phyloP scores from a whole-genome alignment of 2,329 filamentous ascomycete species.

The Penicillium sp. region DNA sequence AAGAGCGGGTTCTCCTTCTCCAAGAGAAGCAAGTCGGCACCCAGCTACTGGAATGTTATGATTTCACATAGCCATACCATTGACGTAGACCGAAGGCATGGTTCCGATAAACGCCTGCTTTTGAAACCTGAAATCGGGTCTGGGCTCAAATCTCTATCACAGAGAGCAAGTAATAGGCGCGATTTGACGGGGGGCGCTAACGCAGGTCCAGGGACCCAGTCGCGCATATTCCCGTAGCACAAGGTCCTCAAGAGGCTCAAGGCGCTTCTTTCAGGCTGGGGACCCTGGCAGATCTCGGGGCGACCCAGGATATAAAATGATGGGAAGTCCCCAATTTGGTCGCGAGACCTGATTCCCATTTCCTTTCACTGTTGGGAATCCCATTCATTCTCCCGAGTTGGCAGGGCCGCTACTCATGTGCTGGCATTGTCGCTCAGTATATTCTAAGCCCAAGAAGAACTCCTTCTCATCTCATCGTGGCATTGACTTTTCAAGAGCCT shows the following conservation, averaged over 20 bases:
- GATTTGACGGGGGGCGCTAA: constrained; percentile 5
- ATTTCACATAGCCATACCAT: constrained; percentile 64
- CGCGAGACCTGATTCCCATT: background rate
- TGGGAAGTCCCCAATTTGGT: background rate
- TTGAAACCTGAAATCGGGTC: background rate
- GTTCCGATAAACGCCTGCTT: background rate
- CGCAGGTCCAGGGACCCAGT: constrained; percentile 11
- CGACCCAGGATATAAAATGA: constrained; percentile 7
- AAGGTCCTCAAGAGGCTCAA: constrained; percentile 16
- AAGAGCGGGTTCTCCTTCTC: constrained; percentile 85
- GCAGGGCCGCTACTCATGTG: background rate
- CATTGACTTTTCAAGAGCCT: background rate
- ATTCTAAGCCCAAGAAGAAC: background rate
- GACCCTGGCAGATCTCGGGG: constrained; percentile 18
- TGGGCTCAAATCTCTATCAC: background rate
- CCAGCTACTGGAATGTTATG: constrained; percentile 77
- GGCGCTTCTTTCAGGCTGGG: constrained; percentile 6
- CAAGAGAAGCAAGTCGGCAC: constrained; percentile 66
- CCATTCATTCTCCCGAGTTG: background rate
- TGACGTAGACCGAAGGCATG: background rate
- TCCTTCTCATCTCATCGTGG: background rate
- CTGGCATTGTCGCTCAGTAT: background rate
- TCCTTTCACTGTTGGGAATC: background rate
- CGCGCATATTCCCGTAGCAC: constrained; percentile 14
- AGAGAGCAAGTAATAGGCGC: background rate